Base-by-base conservation (phyloP, 441 rosid species). In the Kokia cookei region DNA sequence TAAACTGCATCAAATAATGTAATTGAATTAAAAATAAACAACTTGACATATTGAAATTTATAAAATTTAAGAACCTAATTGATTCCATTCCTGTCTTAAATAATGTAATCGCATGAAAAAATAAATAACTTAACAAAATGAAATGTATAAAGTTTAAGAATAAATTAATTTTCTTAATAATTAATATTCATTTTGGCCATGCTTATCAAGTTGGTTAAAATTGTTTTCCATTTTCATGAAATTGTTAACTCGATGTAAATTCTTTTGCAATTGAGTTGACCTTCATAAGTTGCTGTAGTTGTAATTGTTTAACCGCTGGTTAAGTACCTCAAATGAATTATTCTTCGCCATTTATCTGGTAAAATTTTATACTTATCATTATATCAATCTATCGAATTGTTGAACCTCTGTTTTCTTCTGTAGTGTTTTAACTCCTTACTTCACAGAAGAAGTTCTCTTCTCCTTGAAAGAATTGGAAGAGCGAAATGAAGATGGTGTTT, bases 381-480 rank as follows among this genome's bases (percentile, higher is more conserved):
- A 32, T 32, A 5, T 32, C 6, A 32, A 32, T 32, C 37, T 32
- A 32, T 32, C 37, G 4, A 32, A 32, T 32, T 32, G 37, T 32
- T 32, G 37, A 32, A 32, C 37, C 37, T 32, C 7, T 32, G 10
- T 57, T 60, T 59, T 29, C 11, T 29, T 22, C 76, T 81, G 64
- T 76, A 97, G 99, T 74, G 98, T 97, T 79, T 85, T 97, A 80
- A 97, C 99, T 83, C 99, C 99, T 54, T 97, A 97, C 84, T 97
- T 87, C 83, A 88, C 91, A 5, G 99, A 97, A 83, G 99, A 97
- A 75, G 99, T 97, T 69, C 91, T 97, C 53, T 97, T 94, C 81
- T 93, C 99, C 22, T 57, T 87, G 88, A 78, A 1, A 12, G 94
- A 93, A 74, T 76, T 97, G 88, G 96, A 94, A 81, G 84, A 67